These are phyloP conservation scores for Jacaranda mimosifolia DNA, from an alignment of 257 asterid species.

Conservation along the genomic window DNA sequence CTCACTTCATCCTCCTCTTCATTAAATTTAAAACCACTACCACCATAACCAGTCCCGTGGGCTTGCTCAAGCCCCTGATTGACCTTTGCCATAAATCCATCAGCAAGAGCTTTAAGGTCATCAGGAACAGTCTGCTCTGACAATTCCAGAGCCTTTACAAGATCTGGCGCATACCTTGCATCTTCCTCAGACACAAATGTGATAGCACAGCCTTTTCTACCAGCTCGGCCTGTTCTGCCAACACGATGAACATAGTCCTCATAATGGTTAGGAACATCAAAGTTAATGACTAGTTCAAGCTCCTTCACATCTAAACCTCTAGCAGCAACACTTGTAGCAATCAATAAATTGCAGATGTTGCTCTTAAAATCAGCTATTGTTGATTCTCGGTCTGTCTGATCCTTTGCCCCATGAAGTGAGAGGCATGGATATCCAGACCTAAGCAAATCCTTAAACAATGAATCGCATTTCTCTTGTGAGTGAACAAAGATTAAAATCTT, in stretches of 20 bases:
- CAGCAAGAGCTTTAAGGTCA: slow-evolving; percentile 82
- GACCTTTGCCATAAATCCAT: slow-evolving; percentile 80
- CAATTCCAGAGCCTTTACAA: slow-evolving; percentile 80
- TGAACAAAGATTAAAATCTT: slow-evolving; percentile 84
- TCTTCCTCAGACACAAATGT: slow-evolving; percentile 87
- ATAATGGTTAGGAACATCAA: slow-evolving; percentile 87
- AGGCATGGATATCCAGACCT: slow-evolving; percentile 87
- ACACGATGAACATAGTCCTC: slow-evolving; percentile 98
- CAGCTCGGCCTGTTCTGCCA: slow-evolving; percentile 96
- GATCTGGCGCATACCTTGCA: slow-evolving; percentile 86
- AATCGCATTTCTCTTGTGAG: slow-evolving; percentile 87
- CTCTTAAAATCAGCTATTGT: slow-evolving; percentile 84
- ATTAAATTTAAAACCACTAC: slow-evolving; percentile 88
- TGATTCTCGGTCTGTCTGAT: slow-evolving; percentile 92
- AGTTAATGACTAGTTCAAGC: slow-evolving; percentile 84
- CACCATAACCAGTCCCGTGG: slow-evolving; percentile 94
- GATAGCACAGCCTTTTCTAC: slow-evolving; percentile 85
- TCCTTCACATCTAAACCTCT: slow-evolving; percentile 96
- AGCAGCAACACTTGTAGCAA: slow-evolving; percentile 91
- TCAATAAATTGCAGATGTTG: slow-evolving; percentile 75
- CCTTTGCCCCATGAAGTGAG: slow-evolving; percentile 93
- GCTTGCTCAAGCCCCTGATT: slow-evolving; percentile 89
- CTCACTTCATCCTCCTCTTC: slow-evolving; percentile 94
- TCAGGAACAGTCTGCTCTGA: slow-evolving; percentile 87
- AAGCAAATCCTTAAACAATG: slow-evolving; percentile 73